Evolutionary conservation across 1,284 basidiomycete genomes (phyloP), one percentile per base, ranked within the genome.

Genomic region (Sphaerobolus stellatus): DNA sequence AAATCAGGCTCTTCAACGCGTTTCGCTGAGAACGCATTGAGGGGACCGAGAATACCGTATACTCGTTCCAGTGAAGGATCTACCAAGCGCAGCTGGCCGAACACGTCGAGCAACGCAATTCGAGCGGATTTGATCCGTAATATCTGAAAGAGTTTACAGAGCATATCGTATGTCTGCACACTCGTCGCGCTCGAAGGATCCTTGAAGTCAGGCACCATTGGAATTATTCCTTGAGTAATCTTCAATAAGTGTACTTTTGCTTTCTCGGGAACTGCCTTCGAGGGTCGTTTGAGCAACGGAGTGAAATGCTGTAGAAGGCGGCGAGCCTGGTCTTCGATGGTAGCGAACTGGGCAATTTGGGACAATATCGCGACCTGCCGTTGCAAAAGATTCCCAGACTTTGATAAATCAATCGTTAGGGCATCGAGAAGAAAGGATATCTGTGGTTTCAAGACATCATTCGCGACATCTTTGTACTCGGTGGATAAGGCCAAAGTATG

Each of bases 1-100:
- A 98, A 98, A 68, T 99, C 93, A 1, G 94, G 91, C 67, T 99
- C 94, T 51, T 97, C 94, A 34, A 96, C 70, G 14, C 93, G 81
- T 62, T 83, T 88, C 1, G 70, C 71, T 1, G 93, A 95, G 69
- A 87, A 98, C 0, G 95, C 85, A 64, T 99, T 99, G 57, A 99
- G 79, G 1, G 83, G 81, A 11, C 79, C 78, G 38, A 93, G 66
- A 3, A 94, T 68, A 8, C 75, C 69, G 0, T 84, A 76, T 1
- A 90, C 66, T 2, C 66, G 62, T 20, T 70, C 64, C 28, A 92
- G 72, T 2, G 75, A 67, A 0, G 71, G 58, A 54, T 89, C 78
- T 9, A 85, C 68, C 0, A 66, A 61, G 0, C 84, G 80, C 14
- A 95, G 73, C 8, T 74, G 74, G 43, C 75, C 71, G 68, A 96